Evolutionary conservation across 257 asterid genomes (phyloP), one percentile per base, ranked within the genome.

Genomic region (Capsicum chinense): DNA sequence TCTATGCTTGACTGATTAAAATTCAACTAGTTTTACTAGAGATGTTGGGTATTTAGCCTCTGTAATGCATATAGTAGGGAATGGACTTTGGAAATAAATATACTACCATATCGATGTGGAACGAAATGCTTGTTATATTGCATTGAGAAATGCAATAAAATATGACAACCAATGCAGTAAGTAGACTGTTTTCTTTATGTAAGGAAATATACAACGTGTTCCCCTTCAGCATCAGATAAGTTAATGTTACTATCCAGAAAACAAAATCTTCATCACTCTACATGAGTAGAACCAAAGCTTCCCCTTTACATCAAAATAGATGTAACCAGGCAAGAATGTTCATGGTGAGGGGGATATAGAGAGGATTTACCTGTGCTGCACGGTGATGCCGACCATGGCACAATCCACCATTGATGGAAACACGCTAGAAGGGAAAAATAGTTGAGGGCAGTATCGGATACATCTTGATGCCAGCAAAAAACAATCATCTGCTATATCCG

Each of bases 401-500:
- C 97, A 93, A 85, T 96, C 98, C 84, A 96, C 98, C 85, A 96
- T 87, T 83, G 95, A 90, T 86, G 97, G 94, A 90, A 95, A 95
- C 84, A 91, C 89, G 67, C 95, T 91, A 83, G 97, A 93, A 4
- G 92, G 95, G 59, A 95, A 94, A 89, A 97, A 93, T 83, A 97
- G 84, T 66, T 92, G 98, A 83, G 99, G 99, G 81, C 99, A 97
- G 88, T 97, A 97, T n/a, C 98, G 97, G 86, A 97, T 95, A 86
- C 99, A 95, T 88, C 99, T 92, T 54, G 99, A 97, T 54, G 97
- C 98, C 91, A 97, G 90, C 92, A 97, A 88, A 91, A 95, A 97
- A 86, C 99, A 97, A 88, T 95, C 99, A 86, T 97, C 98, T 66
- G 94, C 99, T 86, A 94, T 89, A 89, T 96, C 99, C 50, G 99